A percentile compares a stretch with the other conserved stretches of the same genome.
Evolutionary conservation across 192 early-diverging fungal genomes (phyloP).

Genomic region (Gryganskiella cystojenkinii): DNA sequence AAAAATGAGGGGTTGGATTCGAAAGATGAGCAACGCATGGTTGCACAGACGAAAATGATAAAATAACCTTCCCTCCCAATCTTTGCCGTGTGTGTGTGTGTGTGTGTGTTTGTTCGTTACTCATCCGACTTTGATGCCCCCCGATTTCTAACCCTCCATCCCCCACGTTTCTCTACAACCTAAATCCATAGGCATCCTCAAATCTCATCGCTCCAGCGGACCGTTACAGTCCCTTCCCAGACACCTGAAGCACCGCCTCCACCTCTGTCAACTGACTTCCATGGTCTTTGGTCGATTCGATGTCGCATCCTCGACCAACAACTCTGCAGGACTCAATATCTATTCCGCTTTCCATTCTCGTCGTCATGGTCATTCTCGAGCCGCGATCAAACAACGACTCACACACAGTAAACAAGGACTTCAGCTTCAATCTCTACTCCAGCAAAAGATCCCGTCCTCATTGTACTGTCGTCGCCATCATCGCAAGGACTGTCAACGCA

Average conservation of each 20-base stretch:
- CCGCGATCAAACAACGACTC: conserved; percentile 32
- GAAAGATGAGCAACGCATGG: background rate
- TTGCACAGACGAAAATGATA: conserved; percentile 2
- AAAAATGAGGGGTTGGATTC: background rate
- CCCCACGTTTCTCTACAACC: background rate
- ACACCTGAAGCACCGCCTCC: conserved; percentile 59
- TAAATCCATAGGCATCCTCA: conserved; percentile 40
- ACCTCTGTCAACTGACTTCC: conserved; percentile 65
- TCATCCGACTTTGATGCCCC: background rate
- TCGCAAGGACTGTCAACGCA: conserved; percentile 46
- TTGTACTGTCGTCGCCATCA: conserved; percentile 61
- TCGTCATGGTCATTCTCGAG: conserved; percentile 44
- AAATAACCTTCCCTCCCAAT: background rate
- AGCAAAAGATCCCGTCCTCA: conserved; percentile 35
- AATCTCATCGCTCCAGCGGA: conserved; percentile 48
- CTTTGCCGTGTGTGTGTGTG: background rate
- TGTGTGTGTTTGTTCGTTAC: background rate
- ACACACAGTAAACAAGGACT: conserved; percentile 31
- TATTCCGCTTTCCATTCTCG: conserved; percentile 53
- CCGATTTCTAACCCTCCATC: background rate
- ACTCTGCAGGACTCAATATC: conserved; percentile 44
- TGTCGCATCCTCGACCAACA: conserved; percentile 47
- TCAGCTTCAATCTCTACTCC: conserved; percentile 21
- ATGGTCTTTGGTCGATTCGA: conserved; percentile 67
- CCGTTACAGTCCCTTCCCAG: conserved; percentile 41